phyloP scores from a whole-genome alignment of 2,329 filamentous ascomycete genomes.

The Penicillium sp. region DNA sequence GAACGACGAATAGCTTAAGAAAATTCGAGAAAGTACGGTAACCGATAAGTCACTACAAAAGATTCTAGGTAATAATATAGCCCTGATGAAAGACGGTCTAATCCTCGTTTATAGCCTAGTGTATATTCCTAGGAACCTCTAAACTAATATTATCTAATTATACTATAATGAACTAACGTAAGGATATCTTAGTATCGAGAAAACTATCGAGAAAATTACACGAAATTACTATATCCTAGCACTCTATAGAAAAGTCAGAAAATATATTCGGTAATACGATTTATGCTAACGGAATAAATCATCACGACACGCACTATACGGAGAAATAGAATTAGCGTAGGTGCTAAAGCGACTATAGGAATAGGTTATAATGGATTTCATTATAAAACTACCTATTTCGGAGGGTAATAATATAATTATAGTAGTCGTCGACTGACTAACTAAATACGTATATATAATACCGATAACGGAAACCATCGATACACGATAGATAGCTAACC shows the following conservation, averaged over 20 bases:
- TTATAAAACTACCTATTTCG: not conserved
- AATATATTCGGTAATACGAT: not conserved
- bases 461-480: not conserved
- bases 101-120: not conserved
- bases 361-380: not conserved
- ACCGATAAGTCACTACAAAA: not conserved
- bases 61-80: not conserved
- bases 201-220: not conserved
- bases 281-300: not conserved
- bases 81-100: not conserved
- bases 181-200: not conserved
- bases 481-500: not conserved
- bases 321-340: not conserved
- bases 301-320: not conserved
- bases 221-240: not conserved
- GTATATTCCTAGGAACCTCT: not conserved
- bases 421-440: not conserved
- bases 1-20: not conserved
- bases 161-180: not conserved
- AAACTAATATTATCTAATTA: not conserved
- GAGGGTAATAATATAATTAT: not conserved
- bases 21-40: not conserved
- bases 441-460: not conserved
- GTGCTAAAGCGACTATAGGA: not conserved
- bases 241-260: not conserved